These are phyloP conservation scores for Colletotrichum musae DNA, from an alignment of 2,329 filamentous ascomycete species.

Conservation along the genomic window DNA sequence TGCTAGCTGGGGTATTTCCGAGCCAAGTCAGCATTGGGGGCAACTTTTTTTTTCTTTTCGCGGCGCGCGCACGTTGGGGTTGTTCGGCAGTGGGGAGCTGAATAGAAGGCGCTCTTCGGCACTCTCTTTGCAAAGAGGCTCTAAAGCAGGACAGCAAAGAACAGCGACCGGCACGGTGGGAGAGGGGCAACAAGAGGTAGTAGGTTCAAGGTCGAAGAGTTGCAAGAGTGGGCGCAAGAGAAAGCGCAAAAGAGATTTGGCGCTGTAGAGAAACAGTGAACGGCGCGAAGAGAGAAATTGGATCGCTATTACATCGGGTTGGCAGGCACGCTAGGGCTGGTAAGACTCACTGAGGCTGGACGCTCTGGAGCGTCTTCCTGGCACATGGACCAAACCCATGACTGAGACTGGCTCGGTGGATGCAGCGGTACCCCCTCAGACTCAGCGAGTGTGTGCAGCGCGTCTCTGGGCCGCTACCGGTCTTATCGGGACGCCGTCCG, in stretches of 20 bases:
- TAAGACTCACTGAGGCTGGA: conserved; percentile 42
- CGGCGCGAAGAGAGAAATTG: conserved; percentile 25
- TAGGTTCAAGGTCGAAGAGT: not conserved
- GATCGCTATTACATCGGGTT: conserved; percentile 34
- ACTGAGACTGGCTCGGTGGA: conserved; percentile 41
- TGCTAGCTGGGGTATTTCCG: conserved; percentile 56
- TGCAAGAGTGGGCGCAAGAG: conserved; percentile 18
- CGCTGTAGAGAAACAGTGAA: conserved; percentile 5
- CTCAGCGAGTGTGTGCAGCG: conserved; percentile 10
- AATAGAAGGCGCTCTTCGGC: conserved; percentile 28
- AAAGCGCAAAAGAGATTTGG: not conserved
- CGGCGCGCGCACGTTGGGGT: conserved; percentile 26
- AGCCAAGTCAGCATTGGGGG: conserved; percentile 60
- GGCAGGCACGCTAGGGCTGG: conserved; percentile 36
- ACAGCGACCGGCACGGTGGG: conserved; percentile 1
- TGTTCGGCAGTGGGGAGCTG: conserved; percentile 34
- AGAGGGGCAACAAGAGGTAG: not conserved
- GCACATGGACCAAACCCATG: conserved; percentile 45
- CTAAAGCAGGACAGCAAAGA: conserved; percentile 10
- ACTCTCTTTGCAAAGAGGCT: conserved; percentile 9
- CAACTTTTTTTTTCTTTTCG: conserved; percentile 22
- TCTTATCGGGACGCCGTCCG: conserved; percentile 37
- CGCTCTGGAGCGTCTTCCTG: conserved; percentile 41
- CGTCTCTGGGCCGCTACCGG: conserved; percentile 36
- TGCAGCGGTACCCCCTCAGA: conserved; percentile 39